phyloP scores from a whole-genome alignment of 352 stramenopile species.

The Phytophthora lateralis region DNA sequence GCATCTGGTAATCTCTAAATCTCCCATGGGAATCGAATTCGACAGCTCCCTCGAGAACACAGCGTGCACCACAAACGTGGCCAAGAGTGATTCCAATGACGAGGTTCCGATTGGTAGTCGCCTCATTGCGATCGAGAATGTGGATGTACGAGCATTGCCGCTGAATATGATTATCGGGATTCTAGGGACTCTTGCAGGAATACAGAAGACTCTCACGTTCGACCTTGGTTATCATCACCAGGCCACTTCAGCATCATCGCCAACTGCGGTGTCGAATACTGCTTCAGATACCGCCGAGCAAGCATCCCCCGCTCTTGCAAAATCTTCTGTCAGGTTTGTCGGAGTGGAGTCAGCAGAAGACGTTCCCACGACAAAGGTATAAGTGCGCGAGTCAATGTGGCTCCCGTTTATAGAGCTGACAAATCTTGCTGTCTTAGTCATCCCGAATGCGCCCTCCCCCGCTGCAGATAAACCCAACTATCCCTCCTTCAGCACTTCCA shows the following conservation, averaged over 20 bases:
- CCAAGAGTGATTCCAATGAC: conserved; percentile 16
- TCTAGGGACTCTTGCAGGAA: conserved; percentile 35
- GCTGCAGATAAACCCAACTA: neutral
- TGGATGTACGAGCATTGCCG: conserved; percentile 46
- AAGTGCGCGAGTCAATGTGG: neutral
- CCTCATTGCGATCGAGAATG: conserved; percentile 52
- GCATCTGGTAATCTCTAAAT: conserved; percentile 25
- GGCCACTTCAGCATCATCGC: neutral
- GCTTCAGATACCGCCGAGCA: neutral
- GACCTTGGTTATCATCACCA: conserved; percentile 22
- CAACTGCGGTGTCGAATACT: neutral
- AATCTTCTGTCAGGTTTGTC: conserved; percentile 11
- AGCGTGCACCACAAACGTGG: conserved; percentile 5
- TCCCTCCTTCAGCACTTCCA: neutral
- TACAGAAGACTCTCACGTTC: conserved; percentile 44
- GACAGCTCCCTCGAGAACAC: conserved; percentile 27
- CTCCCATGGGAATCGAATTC: conserved; percentile 42
- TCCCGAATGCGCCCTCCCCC: neutral
- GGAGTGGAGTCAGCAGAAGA: neutral
- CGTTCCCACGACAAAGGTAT: neutral
- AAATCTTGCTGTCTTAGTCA: neutral
- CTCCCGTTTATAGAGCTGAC: neutral
- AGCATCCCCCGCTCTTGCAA: neutral
- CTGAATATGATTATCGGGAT: conserved; percentile 42
- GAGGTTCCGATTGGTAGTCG: conserved; percentile 46